These are phyloP conservation scores for Dioszegia hungarica DNA, from an alignment of 768 basidiomycete genomes.

Conservation along the genomic window DNA sequence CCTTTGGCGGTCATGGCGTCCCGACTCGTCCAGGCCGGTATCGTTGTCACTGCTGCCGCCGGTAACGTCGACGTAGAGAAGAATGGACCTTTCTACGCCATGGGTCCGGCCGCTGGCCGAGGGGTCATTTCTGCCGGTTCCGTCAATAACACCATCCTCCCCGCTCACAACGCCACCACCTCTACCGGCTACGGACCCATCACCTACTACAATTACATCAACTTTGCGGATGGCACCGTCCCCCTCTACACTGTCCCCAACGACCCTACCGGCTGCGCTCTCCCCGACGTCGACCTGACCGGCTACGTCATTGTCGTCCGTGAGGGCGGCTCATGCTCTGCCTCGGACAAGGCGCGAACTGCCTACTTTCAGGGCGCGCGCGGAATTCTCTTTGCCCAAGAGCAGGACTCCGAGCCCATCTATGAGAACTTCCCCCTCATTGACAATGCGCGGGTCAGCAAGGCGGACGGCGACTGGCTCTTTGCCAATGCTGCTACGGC, in stretches of 20 bases:
- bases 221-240: slow-evolving; percentile 54
- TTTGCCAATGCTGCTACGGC: slow-evolving; percentile 15
- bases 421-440: slow-evolving; percentile 35
- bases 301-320: slow-evolving; percentile 58
- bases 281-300: slow-evolving; percentile 60
- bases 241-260: slow-evolving; percentile 59
- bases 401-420: slow-evolving; percentile 14
- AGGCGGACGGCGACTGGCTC: slow-evolving; percentile 43
- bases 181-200: slow-evolving; percentile 50
- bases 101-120: slow-evolving; percentile 55
- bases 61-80: slow-evolving; percentile 57
- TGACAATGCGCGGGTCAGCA: slow-evolving; percentile 33
- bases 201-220: slow-evolving; percentile 56
- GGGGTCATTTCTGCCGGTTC: slow-evolving; percentile 56
- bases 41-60: slow-evolving; percentile 61
- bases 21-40: slow-evolving; percentile 58
- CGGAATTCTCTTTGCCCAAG: slow-evolving; percentile 31
- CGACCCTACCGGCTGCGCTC: slow-evolving; percentile 61
- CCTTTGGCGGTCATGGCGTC: slow-evolving; percentile 58
- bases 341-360: slow-evolving; percentile 48
- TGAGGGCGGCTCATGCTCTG: slow-evolving; percentile 57
- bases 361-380: slow-evolving; percentile 22
- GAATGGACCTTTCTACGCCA: slow-evolving; percentile 61
- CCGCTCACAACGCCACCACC: slow-evolving; percentile 58
- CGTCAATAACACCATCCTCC: slow-evolving; percentile 53